phyloP scores from a whole-genome alignment of 176 grass and related monocot species.

The Calamus simplicifolius region DNA sequence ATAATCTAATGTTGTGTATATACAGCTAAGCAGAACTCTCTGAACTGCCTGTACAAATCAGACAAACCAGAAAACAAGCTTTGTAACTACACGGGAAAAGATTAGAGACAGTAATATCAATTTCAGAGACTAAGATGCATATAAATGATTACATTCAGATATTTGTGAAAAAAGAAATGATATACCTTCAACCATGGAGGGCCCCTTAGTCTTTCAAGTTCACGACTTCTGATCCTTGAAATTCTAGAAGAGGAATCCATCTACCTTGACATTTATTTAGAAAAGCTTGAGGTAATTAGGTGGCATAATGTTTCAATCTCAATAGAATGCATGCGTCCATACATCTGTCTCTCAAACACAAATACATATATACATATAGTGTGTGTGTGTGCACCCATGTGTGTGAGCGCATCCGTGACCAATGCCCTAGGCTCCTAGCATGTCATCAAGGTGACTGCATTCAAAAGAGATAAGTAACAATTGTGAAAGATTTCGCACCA shows the following conservation, averaged over 20 bases:
- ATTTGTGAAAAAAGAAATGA: slow-evolving; percentile 7
- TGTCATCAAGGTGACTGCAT: too few relatives aligned
- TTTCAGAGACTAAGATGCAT: slow-evolving; percentile 11
- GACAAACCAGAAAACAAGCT: slow-evolving; percentile 2
- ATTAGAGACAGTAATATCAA: too few relatives aligned
- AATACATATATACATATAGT: too few relatives aligned
- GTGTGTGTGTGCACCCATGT: too few relatives aligned
- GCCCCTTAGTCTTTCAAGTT: slow-evolving; percentile 74
- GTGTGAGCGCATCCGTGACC: too few relatives aligned
- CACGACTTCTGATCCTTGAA: slow-evolving; percentile 92
- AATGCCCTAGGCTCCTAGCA: too few relatives aligned
- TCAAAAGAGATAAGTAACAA: too few relatives aligned
- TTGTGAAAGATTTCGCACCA: slow-evolving; percentile 39
- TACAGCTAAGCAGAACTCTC: slow-evolving; percentile 59
- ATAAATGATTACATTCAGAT: not conserved
- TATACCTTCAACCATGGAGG: slow-evolving; percentile 87
- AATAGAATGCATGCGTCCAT: not conserved
- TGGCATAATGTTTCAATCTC: not conserved
- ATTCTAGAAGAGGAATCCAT: slow-evolving; percentile 98
- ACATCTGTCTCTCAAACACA: too few relatives aligned
- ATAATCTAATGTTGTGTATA: slow-evolving; percentile 87
- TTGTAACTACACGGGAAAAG: not conserved
- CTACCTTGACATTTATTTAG: slow-evolving; percentile 38
- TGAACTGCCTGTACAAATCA: slow-evolving; percentile 60
- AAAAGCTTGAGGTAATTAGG: slow-evolving; percentile 17